A percentile compares a stretch with the other conserved stretches of the same genome.
phyloP scores from a whole-genome alignment of 2,329 filamentous ascomycete genomes.

The Lasiodiplodia citricola region DNA sequence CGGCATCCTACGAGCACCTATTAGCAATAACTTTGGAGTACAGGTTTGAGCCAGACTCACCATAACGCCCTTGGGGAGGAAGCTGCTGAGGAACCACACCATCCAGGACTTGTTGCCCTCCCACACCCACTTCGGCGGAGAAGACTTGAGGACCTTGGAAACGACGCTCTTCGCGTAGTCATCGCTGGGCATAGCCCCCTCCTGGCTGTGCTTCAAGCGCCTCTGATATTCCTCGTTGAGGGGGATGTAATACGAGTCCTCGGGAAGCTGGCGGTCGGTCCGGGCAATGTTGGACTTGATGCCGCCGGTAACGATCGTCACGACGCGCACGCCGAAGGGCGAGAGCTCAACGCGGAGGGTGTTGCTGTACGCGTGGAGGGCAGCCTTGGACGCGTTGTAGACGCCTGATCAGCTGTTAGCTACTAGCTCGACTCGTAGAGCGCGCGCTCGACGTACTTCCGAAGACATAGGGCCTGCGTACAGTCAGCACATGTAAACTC shows the following conservation, averaged over 20 bases:
- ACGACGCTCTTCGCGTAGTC: slow-evolving; percentile 63
- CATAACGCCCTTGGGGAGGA: slow-evolving; percentile 51
- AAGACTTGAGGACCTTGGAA: slow-evolving; percentile 51
- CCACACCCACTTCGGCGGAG: slow-evolving; percentile 34
- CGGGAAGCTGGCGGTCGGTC: slow-evolving; percentile 53
- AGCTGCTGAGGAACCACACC: slow-evolving; percentile 56
- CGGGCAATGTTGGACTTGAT: slow-evolving; percentile 65
- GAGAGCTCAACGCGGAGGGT: slow-evolving; percentile 58
- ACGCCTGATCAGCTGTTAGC: slow-evolving; percentile 52
- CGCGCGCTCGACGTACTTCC: slow-evolving; percentile 51
- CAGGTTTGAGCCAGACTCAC: slow-evolving; percentile 32
- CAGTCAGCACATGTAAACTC: neutral
- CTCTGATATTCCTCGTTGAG: slow-evolving; percentile 58
- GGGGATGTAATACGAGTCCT: slow-evolving; percentile 58
- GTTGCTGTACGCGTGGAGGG: slow-evolving; percentile 35
- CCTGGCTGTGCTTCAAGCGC: slow-evolving; percentile 60
- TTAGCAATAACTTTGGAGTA: neutral
- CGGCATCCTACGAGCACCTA: slow-evolving; percentile 42
- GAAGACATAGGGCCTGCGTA: slow-evolving; percentile 43
- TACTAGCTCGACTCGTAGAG: slow-evolving; percentile 64
- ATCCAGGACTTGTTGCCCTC: slow-evolving; percentile 50
- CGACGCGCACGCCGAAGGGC: slow-evolving; percentile 55
- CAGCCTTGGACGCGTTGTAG: slow-evolving; percentile 38
- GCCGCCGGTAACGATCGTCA: slow-evolving; percentile 62
- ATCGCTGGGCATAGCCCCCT: slow-evolving; percentile 57